Evolutionary conservation across 495 filamentous ascomycete species (phyloP).

Genomic region (Trichoderma asperelloides): DNA sequence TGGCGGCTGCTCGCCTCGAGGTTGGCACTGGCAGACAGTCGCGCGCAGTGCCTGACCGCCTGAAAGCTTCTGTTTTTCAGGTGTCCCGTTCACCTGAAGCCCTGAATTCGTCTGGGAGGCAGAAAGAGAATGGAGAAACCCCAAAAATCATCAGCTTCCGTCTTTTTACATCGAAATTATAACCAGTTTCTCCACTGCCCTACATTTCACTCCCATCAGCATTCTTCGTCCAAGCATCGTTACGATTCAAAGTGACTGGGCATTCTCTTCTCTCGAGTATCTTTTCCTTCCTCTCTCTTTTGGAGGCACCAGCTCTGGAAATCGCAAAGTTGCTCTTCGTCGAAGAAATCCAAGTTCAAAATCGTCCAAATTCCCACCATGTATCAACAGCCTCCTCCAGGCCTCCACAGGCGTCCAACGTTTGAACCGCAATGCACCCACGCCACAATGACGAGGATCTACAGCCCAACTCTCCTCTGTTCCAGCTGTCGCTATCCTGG

Average conservation of each 20-base stretch:
- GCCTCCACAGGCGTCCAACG: constrained; percentile 11
- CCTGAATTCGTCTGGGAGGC: too few relatives aligned
- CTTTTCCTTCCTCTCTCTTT: neutral
- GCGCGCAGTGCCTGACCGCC: neutral
- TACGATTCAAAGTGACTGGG: neutral
- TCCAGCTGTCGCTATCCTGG: constrained; percentile 37
- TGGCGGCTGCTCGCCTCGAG: neutral
- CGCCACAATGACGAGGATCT: constrained; percentile 48
- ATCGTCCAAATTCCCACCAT: neutral
- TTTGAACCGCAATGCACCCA: constrained; percentile 46
- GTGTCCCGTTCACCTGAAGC: neutral
- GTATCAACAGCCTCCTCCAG: constrained; percentile 5
- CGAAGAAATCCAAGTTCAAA: neutral
- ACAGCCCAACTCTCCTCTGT: constrained; percentile 37
- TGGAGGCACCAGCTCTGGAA: neutral
- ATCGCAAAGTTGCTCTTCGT: neutral
- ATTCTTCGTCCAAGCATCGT: constrained; percentile 2
- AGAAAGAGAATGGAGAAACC: neutral
- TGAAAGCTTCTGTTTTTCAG: neutral
- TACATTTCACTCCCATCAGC: neutral
- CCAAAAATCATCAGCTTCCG: neutral
- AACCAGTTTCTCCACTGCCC: neutral
- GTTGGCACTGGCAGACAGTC: neutral
- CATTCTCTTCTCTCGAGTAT: neutral
- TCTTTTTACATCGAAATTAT: neutral